phyloP scores from a whole-genome alignment of 768 basidiomycete species.

The Sporobolomyces phaffii region DNA sequence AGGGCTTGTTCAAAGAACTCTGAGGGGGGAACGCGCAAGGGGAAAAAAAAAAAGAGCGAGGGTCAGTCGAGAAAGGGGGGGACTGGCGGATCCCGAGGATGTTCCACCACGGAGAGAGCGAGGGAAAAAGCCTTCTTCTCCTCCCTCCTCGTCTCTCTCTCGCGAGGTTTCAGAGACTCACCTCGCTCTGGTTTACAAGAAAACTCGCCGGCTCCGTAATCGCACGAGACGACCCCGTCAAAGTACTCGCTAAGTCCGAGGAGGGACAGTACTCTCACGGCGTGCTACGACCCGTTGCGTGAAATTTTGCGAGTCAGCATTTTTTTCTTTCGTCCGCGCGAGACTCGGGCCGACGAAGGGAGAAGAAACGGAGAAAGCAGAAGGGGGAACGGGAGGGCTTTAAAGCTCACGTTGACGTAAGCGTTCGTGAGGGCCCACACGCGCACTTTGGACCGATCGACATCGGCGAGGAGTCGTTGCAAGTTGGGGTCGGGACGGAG shows the following conservation, averaged over 20 bases:
- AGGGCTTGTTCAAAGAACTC: slow-evolving; percentile 34
- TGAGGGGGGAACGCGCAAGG: neutral
- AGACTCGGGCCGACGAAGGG: neutral
- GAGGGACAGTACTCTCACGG: slow-evolving; percentile 32
- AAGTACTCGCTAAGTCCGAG: slow-evolving; percentile 33
- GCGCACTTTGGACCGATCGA: slow-evolving; percentile 34
- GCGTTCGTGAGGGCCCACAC: slow-evolving; percentile 40
- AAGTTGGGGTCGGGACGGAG: slow-evolving; percentile 14
- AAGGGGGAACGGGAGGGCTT: neutral
- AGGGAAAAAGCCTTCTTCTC: too few relatives aligned
- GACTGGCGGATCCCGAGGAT: too few relatives aligned
- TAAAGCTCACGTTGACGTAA: slow-evolving; percentile 27
- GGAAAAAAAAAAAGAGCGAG: neutral
- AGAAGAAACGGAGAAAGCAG: neutral
- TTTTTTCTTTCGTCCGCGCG: too few relatives aligned
- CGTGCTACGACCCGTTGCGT: slow-evolving; percentile 22
- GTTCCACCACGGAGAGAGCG: too few relatives aligned
- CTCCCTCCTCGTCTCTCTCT: too few relatives aligned
- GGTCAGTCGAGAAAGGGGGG: neutral
- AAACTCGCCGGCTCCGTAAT: slow-evolving; percentile 37
- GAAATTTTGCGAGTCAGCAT: neutral
- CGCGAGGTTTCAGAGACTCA: too few relatives aligned
- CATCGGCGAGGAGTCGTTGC: slow-evolving; percentile 1
- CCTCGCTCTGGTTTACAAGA: slow-evolving; percentile 38
- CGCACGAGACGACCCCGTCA: slow-evolving; percentile 42